Evolutionary conservation across 2,329 filamentous ascomycete species (phyloP), one percentile per base, ranked within the genome.

Genomic region (Cercospora zeae-maydis): DNA sequence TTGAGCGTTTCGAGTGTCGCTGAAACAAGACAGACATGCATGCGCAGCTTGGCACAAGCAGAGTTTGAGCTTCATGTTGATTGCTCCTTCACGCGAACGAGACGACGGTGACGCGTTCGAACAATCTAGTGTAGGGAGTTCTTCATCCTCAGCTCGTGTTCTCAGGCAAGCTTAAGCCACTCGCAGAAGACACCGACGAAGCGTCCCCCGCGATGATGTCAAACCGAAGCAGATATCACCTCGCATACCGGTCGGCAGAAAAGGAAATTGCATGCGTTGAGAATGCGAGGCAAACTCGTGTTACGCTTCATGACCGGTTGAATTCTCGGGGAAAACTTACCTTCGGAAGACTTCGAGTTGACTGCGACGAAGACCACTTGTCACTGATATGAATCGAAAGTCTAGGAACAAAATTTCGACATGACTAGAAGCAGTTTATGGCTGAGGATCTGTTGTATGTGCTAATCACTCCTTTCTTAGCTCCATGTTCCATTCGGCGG

Each of bases 401-500:
- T 6, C 6, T 27, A 27, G 6, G 24, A 6, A 6, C 31, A 34
- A 34, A 10, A 13, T 13, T 8, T 47, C 42, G 5, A 47, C 9
- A 27, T 47, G 16, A 14, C 7, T 7, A 7, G 5, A 7, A 24
- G 52, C 33, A 37, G 2, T 37, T 19, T 31, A 3, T 36, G 4
- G 16, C 16, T 34, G 31, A 53, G 16, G 1, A 34, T 6, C 3
- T 27, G 24, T 27, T 6, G 34, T 53, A 14, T 19, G 27, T 10
- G 2, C n/a, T 19, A 16, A 49, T 16, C 21, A 13, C 2, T 3
- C 21, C 24, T 27, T 27, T 27, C 24, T 14, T 42, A 59, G n/a
- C 27, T 53, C 68, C 68, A 70, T 11, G 69, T 70, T 2, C 69
- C 67, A 49, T 70, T 70, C 2, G 66, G 53, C 33, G 87, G 87